phyloP scores from a whole-genome alignment of 2,329 filamentous ascomycete genomes.

The Cercospora sp. region DNA sequence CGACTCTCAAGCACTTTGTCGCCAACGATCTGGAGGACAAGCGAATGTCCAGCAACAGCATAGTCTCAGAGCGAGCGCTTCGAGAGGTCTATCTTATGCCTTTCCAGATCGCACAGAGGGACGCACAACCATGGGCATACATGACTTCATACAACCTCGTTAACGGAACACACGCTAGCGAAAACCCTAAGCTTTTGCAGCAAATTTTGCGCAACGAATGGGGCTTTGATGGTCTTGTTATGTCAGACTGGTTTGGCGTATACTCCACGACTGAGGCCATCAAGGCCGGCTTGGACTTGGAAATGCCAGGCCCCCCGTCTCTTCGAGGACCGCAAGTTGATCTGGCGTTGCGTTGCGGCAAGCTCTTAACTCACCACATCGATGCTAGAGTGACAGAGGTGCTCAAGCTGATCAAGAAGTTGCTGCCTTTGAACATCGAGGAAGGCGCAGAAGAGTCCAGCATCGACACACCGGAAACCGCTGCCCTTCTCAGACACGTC shows the following conservation, averaged over 20 bases:
- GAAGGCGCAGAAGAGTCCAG: slow-evolving; percentile 35
- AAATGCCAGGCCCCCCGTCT: slow-evolving; percentile 76
- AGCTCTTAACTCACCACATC: slow-evolving; percentile 43
- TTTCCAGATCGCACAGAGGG: slow-evolving; percentile 70
- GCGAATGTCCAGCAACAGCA: slow-evolving; percentile 63
- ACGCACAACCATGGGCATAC: slow-evolving; percentile 66
- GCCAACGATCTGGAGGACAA: slow-evolving; percentile 73
- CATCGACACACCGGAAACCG: slow-evolving; percentile 37
- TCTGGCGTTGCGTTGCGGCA: slow-evolving; percentile 33
- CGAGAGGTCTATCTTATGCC: slow-evolving; percentile 72
- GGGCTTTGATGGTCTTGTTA: slow-evolving; percentile 58
- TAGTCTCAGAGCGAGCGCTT: slow-evolving; percentile 64
- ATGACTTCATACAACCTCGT: slow-evolving; percentile 77
- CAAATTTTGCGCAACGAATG: slow-evolving; percentile 70
- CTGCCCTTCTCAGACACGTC: slow-evolving; percentile 33
- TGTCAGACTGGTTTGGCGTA: slow-evolving; percentile 79
- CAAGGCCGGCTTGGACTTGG: slow-evolving; percentile 76
- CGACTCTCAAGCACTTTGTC: slow-evolving; percentile 77
- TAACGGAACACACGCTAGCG: slow-evolving; percentile 68
- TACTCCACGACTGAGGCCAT: slow-evolving; percentile 68
- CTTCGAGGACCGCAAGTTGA: slow-evolving; percentile 37
- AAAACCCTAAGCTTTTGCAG: slow-evolving; percentile 65
- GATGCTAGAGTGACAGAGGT: slow-evolving; percentile 62
- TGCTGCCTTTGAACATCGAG: slow-evolving; percentile 30
- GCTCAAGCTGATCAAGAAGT: slow-evolving; percentile 56